These are phyloP conservation scores for Coniosporium tulheliwenetii DNA, from an alignment of 2,329 filamentous ascomycete species.

Conservation along the genomic window DNA sequence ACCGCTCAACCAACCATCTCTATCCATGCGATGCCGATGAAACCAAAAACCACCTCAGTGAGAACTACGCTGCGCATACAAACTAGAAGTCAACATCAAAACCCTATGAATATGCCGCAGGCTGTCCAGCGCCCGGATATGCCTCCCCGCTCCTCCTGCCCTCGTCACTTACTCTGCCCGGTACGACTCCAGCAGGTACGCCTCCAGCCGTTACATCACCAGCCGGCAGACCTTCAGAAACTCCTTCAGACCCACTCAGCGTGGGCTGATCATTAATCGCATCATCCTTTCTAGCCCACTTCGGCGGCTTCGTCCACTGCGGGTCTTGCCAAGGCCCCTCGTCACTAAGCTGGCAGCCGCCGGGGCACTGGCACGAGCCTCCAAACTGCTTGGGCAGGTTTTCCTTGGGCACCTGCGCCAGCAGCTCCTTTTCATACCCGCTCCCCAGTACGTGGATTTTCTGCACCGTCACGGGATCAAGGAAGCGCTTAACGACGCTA, in stretches of 20 bases:
- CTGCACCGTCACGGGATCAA: conserved; percentile 88
- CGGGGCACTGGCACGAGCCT: conserved; percentile 64
- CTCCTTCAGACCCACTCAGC: neutral
- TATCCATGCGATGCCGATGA: too few species aligned
- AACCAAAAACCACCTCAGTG: too few species aligned
- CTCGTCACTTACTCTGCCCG: too few species aligned
- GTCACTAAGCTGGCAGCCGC: conserved; percentile 77
- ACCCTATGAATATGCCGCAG: too few species aligned
- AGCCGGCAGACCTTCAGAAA: neutral
- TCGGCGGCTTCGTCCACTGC: conserved; percentile 45
- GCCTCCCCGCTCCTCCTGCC: too few species aligned
- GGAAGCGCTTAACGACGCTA: conserved; percentile 75
- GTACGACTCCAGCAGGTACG: too few species aligned
- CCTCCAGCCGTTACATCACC: neutral
- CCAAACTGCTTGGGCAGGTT: conserved; percentile 82
- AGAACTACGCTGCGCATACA: too few species aligned
- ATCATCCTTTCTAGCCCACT: conserved; percentile 26
- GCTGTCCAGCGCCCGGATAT: too few species aligned
- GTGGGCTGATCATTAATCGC: neutral
- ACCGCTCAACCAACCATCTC: too few species aligned
- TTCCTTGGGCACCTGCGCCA: conserved; percentile 73
- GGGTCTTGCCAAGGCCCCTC: conserved; percentile 75
- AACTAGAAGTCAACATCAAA: too few species aligned
- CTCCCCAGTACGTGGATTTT: conserved; percentile 88
- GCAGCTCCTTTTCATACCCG: conserved; percentile 69